A percentile compares a stretch with the other conserved stretches of the same genome.
Conservation (phyloP, 257 asterid species). For the Solanum ahanhuiri region DNA sequence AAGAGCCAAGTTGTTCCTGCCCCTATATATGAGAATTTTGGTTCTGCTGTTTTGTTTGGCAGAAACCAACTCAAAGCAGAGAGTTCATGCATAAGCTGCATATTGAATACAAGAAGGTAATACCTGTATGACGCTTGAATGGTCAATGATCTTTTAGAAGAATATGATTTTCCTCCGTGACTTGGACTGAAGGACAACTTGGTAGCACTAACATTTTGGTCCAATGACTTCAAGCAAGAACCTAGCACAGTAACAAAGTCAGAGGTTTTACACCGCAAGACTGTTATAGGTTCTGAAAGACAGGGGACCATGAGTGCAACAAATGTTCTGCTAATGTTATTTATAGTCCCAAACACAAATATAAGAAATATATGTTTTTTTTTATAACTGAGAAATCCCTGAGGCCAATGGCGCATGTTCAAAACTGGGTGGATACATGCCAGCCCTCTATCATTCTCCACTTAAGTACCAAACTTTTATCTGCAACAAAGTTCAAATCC, state of each 20-base stretch:
- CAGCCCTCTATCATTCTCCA: not conserved
- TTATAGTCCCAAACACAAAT: not conserved
- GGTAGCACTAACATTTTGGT: slow-evolving; percentile 29
- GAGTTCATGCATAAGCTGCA: not conserved
- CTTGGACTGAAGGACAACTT: slow-evolving; percentile 34
- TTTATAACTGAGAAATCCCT: not conserved
- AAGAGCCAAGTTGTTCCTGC: not conserved
- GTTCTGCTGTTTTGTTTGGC: not conserved
- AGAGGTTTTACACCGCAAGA: not conserved
- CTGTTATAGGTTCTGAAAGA: not conserved
- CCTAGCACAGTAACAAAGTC: slow-evolving; percentile 16
- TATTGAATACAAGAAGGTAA: not conserved
- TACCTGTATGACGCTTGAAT: slow-evolving; percentile 62
- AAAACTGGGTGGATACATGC: not conserved
- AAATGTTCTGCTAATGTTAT: not conserved
- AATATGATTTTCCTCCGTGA: slow-evolving; percentile 22
- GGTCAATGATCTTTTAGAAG: slow-evolving; percentile 28
- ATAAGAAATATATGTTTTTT: not conserved
- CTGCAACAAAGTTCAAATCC: not conserved
- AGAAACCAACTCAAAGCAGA: not conserved
- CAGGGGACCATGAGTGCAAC: not conserved
- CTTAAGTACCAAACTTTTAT: not conserved
- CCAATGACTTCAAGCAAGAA: slow-evolving; percentile 27
- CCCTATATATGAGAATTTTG: not conserved
- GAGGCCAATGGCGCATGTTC: not conserved